Conservation (phyloP, 192 early-diverging fungal species). For the Chytriomyces confervae region DNA sequence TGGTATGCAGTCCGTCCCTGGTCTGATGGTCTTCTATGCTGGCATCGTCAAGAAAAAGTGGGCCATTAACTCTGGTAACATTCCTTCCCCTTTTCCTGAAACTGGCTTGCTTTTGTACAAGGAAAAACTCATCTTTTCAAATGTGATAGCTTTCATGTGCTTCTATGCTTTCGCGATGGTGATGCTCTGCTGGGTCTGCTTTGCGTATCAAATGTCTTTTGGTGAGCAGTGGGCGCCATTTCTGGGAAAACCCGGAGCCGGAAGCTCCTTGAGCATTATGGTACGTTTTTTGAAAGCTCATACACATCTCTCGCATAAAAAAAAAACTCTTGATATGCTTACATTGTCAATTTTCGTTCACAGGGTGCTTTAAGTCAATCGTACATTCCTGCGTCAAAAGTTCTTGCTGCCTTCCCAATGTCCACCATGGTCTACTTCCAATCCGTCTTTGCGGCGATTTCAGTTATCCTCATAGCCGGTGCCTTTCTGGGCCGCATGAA, state of each 20-base stretch:
- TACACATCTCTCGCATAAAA: not conserved
- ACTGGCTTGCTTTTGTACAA: not conserved
- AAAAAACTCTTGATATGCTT: not conserved
- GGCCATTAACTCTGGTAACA: not conserved
- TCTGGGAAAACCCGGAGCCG: conserved; percentile 16
- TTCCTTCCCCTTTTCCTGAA: not conserved
- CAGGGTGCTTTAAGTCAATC: conserved; percentile 12
- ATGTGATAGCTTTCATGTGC: not conserved
- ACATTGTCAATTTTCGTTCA: not conserved
- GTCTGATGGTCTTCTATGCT: conserved; percentile 3
- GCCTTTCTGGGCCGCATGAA: conserved; percentile 90
- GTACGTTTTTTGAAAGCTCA: not conserved
- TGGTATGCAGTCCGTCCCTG: conserved; percentile 5
- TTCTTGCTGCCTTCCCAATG: not conserved
- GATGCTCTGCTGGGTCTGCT: conserved; percentile 12
- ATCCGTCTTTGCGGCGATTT: conserved; percentile 91
- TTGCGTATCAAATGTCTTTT: conserved; percentile 7
- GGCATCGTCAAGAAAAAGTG: conserved; percentile 1
- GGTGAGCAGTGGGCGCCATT: conserved; percentile 27
- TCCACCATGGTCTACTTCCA: conserved; percentile 47
- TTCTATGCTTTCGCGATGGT: conserved; percentile 23
- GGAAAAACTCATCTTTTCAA: not conserved
- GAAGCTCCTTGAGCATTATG: not conserved
- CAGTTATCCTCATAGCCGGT: conserved; percentile 88
- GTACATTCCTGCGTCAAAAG: conserved; percentile 3